A percentile compares a stretch with the other conserved stretches of the same genome.
These are phyloP conservation scores for Hyphodiscus sp. DNA, from an alignment of 2,329 filamentous ascomycete genomes.

Conservation along the genomic window DNA sequence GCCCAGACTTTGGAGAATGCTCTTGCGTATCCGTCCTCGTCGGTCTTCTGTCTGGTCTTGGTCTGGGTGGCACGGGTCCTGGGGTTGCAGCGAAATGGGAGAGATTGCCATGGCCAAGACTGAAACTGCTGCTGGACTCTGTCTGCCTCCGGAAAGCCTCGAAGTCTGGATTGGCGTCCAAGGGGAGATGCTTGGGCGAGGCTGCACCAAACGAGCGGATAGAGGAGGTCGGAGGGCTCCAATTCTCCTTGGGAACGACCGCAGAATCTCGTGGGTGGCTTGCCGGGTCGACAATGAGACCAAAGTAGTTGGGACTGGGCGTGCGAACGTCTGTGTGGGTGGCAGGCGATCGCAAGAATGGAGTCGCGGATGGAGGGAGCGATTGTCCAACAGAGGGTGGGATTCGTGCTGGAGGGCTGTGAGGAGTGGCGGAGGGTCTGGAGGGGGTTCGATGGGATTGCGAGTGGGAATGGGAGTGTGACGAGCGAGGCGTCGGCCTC, in stretches of 20 bases:
- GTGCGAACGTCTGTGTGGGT: constrained; percentile 32
- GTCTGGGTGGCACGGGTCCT: constrained; percentile 10
- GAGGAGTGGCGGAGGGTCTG: constrained; percentile 18
- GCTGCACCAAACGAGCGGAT: constrained; percentile 63
- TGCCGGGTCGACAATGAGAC: constrained; percentile 58
- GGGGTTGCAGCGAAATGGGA: constrained; percentile 39
- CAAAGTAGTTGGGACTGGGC: constrained; percentile 82
- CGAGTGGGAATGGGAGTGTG: constrained; percentile 20
- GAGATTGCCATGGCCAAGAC: constrained; percentile 35
- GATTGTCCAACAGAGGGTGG: constrained; percentile 25
- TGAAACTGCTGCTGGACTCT: constrained; percentile 55
- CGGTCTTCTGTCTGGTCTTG: constrained; percentile 19
- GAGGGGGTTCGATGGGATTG: constrained; percentile 17
- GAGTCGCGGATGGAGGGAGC: constrained; percentile 14
- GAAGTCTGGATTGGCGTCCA: constrained; percentile 75
- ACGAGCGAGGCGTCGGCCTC: constrained; percentile 24
- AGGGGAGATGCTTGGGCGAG: constrained; percentile 61
- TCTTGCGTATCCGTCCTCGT: constrained; percentile 18
- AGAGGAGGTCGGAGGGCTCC: constrained; percentile 66
- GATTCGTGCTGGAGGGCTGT: constrained; percentile 15
- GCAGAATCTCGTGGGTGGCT: constrained; percentile 58
- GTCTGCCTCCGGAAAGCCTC: constrained; percentile 70
- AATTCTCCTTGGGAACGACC: constrained; percentile 60
- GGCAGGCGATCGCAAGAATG: constrained; percentile 23
- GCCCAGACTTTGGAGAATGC: constrained; percentile 18